These are phyloP conservation scores for Talaromyces sp. DNA, from an alignment of 2,329 filamentous ascomycete species.

Conservation along the genomic window DNA sequence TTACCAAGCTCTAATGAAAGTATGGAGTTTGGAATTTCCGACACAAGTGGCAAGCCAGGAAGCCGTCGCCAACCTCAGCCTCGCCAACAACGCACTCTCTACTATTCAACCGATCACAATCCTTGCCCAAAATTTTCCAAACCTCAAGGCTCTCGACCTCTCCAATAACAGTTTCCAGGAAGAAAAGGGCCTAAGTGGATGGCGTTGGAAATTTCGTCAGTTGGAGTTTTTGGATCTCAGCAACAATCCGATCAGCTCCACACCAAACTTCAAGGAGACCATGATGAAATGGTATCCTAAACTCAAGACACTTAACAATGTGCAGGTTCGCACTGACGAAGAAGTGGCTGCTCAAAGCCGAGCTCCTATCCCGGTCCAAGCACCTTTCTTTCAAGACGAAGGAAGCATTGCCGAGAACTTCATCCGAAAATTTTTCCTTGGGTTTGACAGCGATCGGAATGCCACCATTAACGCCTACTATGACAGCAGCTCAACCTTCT, in stretches of 20 bases:
- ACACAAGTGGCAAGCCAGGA: conserved; percentile 65
- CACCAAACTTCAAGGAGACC: conserved; percentile 59
- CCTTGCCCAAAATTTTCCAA: conserved; percentile 73
- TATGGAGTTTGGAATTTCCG: conserved; percentile 74
- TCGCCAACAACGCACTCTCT: conserved; percentile 72
- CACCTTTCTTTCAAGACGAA: conserved; percentile 68
- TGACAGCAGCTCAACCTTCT: conserved; percentile 69
- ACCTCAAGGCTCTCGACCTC: conserved; percentile 81
- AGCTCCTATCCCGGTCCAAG: conserved; percentile 56
- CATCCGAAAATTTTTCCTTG: conserved; percentile 64
- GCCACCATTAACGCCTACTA: conserved; percentile 63
- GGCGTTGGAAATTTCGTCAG: conserved; percentile 71
- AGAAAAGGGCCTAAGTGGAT: conserved; percentile 62
- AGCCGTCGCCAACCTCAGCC: conserved; percentile 72
- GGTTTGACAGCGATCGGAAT: conserved; percentile 67
- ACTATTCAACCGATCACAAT: conserved; percentile 67
- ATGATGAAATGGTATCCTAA: conserved; percentile 78
- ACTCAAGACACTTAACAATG: conserved; percentile 69
- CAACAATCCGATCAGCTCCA: conserved; percentile 65
- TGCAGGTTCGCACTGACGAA: conserved; percentile 66
- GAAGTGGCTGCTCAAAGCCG: conserved; percentile 56
- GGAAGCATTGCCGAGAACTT: conserved; percentile 70
- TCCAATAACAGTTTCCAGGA: conserved; percentile 73
- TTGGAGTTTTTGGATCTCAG: conserved; percentile 76
- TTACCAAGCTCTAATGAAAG: conserved; percentile 84